phyloP scores from a whole-genome alignment of 2,329 filamentous ascomycete species.

The Diplodia scrobiculata region DNA sequence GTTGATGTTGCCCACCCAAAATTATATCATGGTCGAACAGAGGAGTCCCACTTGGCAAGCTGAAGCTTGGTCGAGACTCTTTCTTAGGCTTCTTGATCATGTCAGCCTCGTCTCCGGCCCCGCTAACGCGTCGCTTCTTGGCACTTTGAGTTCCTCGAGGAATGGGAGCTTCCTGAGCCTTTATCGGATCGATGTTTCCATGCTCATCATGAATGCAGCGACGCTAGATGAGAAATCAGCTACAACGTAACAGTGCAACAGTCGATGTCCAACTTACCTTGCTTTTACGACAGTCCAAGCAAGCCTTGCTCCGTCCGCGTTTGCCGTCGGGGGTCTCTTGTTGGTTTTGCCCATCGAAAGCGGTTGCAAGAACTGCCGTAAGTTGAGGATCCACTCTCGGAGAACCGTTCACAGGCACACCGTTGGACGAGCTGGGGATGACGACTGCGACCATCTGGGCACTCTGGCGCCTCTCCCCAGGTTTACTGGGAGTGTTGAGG shows the following conservation, averaged over 20 bases:
- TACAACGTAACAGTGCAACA: slow-evolving; percentile 8
- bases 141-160: slow-evolving; percentile 59
- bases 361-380: slow-evolving; percentile 13
- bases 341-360: slow-evolving; percentile 33
- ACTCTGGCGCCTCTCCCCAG: slow-evolving; percentile 19
- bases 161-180: slow-evolving; percentile 63
- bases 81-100: slow-evolving; percentile 29
- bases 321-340: slow-evolving; percentile 51
- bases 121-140: slow-evolving; percentile 55
- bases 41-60: neutral
- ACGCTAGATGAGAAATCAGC: slow-evolving; percentile 51
- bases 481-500: neutral
- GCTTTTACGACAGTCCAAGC: slow-evolving; percentile 67
- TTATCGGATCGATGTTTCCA: slow-evolving; percentile 65
- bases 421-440: slow-evolving; percentile 6
- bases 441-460: slow-evolving; percentile 27
- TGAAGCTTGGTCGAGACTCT: slow-evolving; percentile 13
- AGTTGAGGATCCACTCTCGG: slow-evolving; percentile 35
- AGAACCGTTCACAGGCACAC: slow-evolving; percentile 22
- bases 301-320: slow-evolving; percentile 65
- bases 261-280: slow-evolving; percentile 54
- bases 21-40: slow-evolving; percentile 19
- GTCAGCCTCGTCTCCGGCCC: slow-evolving; percentile 16
- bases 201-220: slow-evolving; percentile 68
- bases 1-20: neutral